These are phyloP conservation scores for Yarrowia phangngaensis DNA, from an alignment of 805 yeast genomes.

Conservation along the genomic window DNA sequence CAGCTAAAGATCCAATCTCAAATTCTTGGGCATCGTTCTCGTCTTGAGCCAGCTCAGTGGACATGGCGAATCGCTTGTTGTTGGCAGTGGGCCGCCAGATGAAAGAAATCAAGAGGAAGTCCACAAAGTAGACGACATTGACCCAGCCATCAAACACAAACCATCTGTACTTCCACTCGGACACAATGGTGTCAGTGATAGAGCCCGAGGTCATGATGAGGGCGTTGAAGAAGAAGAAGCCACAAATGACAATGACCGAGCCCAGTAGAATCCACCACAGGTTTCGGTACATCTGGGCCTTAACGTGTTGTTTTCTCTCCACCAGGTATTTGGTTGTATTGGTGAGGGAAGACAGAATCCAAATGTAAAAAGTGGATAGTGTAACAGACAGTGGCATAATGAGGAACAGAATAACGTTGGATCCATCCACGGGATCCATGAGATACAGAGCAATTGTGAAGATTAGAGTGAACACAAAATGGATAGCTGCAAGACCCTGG, in stretches of 20 bases:
- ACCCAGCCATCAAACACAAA: constrained; percentile 94
- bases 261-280: constrained; percentile 70
- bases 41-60: constrained; percentile 80
- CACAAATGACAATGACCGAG: constrained; percentile 59
- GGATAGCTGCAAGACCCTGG: constrained; percentile 54
- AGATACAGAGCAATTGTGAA: constrained; percentile 55
- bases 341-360: constrained; percentile 68
- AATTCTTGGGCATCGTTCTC: constrained; percentile 65
- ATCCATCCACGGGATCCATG: constrained; percentile 45
- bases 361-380: constrained; percentile 66
- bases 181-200: constrained; percentile 70
- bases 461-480: constrained; percentile 52
- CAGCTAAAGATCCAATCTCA: constrained; percentile 54
- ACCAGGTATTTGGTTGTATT: constrained; percentile 68
- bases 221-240: constrained; percentile 67
- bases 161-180: constrained; percentile 88
- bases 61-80: constrained; percentile 88
- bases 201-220: constrained; percentile 71
- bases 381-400: constrained; percentile 70
- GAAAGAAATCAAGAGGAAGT: constrained; percentile 78
- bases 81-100: constrained; percentile 98
- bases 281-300: constrained; percentile 78
- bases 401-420: constrained; percentile 52
- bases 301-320: constrained; percentile 87
- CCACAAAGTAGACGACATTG: constrained; percentile 75